Percentiles rank a stretch among this genome's conserved stretches.
These are phyloP conservation scores for Hypoxylon sp. DNA, from an alignment of 2,329 filamentous ascomycete species.

Conservation along the genomic window DNA sequence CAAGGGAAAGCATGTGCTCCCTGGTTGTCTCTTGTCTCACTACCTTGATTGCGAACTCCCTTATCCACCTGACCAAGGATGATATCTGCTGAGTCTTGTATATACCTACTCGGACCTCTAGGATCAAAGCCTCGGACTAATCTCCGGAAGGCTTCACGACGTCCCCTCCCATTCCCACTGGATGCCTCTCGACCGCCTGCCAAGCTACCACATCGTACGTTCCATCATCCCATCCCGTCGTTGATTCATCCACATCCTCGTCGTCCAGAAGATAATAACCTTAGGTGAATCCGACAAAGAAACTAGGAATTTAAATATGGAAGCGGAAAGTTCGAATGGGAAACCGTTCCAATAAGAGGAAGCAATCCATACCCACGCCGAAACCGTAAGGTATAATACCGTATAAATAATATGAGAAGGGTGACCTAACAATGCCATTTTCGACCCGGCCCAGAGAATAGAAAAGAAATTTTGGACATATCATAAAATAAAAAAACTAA, in stretches of 20 bases:
- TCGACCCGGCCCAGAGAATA: constrained; percentile 27
- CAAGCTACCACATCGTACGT: constrained; percentile 25
- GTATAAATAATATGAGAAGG: constrained; percentile 34
- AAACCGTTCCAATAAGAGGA: constrained; percentile 33
- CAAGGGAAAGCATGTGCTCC: constrained; percentile 19
- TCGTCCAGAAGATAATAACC: constrained; percentile 29
- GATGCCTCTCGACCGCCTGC: constrained; percentile 11
- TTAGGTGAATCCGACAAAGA: constrained; percentile 39
- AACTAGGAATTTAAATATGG: constrained; percentile 31
- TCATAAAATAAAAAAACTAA: constrained; percentile 24
- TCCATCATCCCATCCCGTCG: constrained; percentile 44
- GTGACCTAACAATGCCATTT: constrained; percentile 45
- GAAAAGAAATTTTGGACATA: constrained; percentile 28
- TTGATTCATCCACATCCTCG: constrained; percentile 28
- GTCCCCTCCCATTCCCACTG: constrained; percentile 13
- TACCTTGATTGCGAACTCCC: constrained; percentile 4
- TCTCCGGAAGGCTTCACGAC: not conserved
- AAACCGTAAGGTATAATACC: constrained; percentile 46
- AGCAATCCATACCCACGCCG: constrained; percentile 44
- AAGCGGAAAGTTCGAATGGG: constrained; percentile 35
- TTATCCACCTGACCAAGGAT: constrained; percentile 24
- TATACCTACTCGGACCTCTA: constrained; percentile 1
- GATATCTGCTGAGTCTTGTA: constrained; percentile 14
- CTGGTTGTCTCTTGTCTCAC: not conserved
- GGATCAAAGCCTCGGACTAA: constrained; percentile 13